Base-by-base conservation (phyloP, 176 grass and related monocot genomes). In the Leersia perrieri region DNA sequence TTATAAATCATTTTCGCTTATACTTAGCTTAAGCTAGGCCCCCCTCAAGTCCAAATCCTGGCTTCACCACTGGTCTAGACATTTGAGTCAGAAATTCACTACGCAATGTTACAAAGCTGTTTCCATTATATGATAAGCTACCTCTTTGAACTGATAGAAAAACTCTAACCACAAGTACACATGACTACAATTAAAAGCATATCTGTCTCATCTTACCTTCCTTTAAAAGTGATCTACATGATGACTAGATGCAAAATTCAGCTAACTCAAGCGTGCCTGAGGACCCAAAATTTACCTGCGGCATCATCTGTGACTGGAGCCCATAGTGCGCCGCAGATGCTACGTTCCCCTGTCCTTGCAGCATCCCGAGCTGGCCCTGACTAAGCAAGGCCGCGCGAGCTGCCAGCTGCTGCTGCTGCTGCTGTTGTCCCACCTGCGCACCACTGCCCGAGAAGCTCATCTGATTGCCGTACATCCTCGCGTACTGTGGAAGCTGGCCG, bases 381-480 rank as follows among this genome's bases (percentile, higher is more conserved):
- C 88, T 91, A 33, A 93, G 86, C 84, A 96, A 85, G 53, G 92
- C 84, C 0, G 88, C 69, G 33, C 97, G 88, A 40, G 87, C 86
- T 62, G 87, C 71, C 33, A 92, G 44, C 79, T 91, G 92, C 78
- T 94, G 90, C 82, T 84, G 88, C 41, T 85, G 88, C 44, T 92
- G 91, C 66, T 91, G 89, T 31, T 92, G 90, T 14, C 68, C 77
- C 45, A 93, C 66, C 58, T 88, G 85, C 11, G 69, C 75, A 9
- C 71, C 84, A 20, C 89, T 76, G 11, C 89, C 91, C n/a, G 87
- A 91, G 70, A 99, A 96, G 76, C 70, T 96, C 91, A 99, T 90
- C 85, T 99, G 93, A 4, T 69, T 87, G 11, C 78, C 64, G 63
- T 96, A 99, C 72, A 99, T 88, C 87, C 95, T 94, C 16, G 90